A percentile compares a stretch with the other conserved stretches of the same genome.
phyloP scores from a whole-genome alignment of 257 asterid genomes.

The Anisodus acutangulus region DNA sequence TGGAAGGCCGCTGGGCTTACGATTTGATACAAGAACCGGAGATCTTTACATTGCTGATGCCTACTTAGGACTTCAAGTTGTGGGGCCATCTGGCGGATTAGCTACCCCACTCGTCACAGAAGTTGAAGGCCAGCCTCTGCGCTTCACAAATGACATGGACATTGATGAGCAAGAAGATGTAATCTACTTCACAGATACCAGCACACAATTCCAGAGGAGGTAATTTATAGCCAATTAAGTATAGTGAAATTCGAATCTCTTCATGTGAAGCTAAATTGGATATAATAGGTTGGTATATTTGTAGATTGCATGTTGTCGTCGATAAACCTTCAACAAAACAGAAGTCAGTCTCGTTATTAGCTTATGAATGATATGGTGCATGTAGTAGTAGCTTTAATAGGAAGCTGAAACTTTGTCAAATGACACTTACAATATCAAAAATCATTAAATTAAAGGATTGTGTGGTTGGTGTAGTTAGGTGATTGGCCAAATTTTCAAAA shows the following conservation, averaged over 20 bases:
- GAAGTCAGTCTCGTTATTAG: neutral
- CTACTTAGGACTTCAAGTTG: constrained; percentile 72
- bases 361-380: neutral
- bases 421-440: too few relatives aligned
- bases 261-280: neutral
- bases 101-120: constrained; percentile 56
- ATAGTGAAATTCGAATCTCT: neutral
- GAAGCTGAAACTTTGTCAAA: neutral
- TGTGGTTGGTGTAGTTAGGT: too few relatives aligned
- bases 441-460: too few relatives aligned
- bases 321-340: neutral
- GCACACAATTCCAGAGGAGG: constrained; percentile 66
- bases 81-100: constrained; percentile 69
- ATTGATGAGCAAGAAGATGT: constrained; percentile 59
- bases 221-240: constrained; percentile 27
- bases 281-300: neutral
- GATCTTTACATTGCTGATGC: constrained; percentile 80
- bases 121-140: constrained; percentile 58
- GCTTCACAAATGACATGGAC: constrained; percentile 74
- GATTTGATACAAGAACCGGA: constrained; percentile 58
- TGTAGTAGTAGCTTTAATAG: neutral
- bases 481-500: too few relatives aligned
- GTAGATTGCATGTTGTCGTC: neutral
- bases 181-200: constrained; percentile 70
- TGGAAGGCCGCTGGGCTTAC: constrained; percentile 73